Conservation (phyloP, 306 rosid genomes). For the Sechiopsis laciniata region DNA sequence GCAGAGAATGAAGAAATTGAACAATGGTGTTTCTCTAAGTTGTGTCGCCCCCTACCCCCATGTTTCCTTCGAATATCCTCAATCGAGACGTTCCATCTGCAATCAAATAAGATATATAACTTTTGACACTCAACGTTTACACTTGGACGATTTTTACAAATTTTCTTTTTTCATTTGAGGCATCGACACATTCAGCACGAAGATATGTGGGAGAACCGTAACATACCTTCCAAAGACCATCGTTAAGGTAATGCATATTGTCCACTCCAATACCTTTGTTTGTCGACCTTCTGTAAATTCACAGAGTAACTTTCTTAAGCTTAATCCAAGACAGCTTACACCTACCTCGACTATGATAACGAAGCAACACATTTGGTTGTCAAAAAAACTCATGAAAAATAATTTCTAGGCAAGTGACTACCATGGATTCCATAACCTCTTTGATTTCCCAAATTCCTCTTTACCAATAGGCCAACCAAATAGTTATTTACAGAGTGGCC, state of each 20-base stretch:
- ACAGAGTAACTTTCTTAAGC: neutral
- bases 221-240: slow-evolving; percentile 97
- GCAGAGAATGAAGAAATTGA: neutral
- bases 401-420: too few species aligned
- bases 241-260: slow-evolving; percentile 97
- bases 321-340: too few species aligned
- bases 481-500: too few species aligned
- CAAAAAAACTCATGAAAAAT: too few species aligned
- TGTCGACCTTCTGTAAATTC: slow-evolving; percentile 57
- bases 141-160: neutral
- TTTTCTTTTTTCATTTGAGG: neutral
- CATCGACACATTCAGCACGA: neutral
- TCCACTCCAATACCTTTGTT: slow-evolving; percentile 97
- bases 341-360: too few species aligned
- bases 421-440: too few species aligned
- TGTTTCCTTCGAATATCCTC: slow-evolving; percentile 27
- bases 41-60: neutral
- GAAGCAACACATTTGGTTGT: too few species aligned
- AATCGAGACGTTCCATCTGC: slow-evolving; percentile 81
- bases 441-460: too few species aligned
- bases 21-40: neutral
- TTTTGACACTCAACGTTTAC: neutral
- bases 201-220: slow-evolving; percentile 6
- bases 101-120: neutral
- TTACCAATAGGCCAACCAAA: too few species aligned